A percentile compares a stretch with the other conserved stretches of the same genome.
phyloP scores from a whole-genome alignment of 2,329 filamentous ascomycete species.

The Colletotrichum sp. region DNA sequence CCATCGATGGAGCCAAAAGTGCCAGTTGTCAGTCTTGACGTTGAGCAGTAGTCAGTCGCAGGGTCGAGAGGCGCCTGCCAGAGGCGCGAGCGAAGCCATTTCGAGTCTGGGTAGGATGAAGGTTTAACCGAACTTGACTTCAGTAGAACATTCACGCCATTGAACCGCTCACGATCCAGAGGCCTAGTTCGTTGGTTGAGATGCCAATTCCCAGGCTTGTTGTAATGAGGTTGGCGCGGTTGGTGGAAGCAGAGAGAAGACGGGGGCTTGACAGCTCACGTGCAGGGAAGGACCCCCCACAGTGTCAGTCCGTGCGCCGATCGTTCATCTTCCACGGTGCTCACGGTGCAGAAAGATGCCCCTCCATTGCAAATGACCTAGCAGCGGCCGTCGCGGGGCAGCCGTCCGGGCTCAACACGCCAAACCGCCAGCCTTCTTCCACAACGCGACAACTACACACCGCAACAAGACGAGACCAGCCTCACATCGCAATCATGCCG shows the following conservation, averaged over 20 bases:
- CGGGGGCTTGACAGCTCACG: not conserved
- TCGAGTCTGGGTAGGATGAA: not conserved
- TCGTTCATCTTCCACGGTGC: not conserved
- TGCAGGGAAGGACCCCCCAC: not conserved
- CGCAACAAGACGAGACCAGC: not conserved
- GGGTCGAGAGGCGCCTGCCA: not conserved
- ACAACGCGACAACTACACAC: slow-evolving; percentile 7
- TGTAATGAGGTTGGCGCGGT: not conserved
- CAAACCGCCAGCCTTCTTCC: not conserved
- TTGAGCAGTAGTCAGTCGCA: not conserved
- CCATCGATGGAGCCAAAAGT: not conserved
- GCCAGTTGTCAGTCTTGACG: not conserved
- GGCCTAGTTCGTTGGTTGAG: not conserved
- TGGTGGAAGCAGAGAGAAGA: not conserved
- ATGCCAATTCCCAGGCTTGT: not conserved
- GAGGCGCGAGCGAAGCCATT: not conserved
- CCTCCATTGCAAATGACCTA: slow-evolving; percentile 6
- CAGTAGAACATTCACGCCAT: not conserved
- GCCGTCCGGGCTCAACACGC: not conserved
- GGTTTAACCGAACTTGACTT: not conserved
- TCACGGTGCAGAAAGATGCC: not conserved
- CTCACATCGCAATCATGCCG: slow-evolving; percentile 31
- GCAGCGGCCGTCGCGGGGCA: slow-evolving; percentile 11
- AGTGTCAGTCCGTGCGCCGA: not conserved
- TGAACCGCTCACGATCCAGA: not conserved